These are phyloP conservation scores for Trametes elegans DNA, from an alignment of 768 basidiomycete genomes.

Conservation along the genomic window DNA sequence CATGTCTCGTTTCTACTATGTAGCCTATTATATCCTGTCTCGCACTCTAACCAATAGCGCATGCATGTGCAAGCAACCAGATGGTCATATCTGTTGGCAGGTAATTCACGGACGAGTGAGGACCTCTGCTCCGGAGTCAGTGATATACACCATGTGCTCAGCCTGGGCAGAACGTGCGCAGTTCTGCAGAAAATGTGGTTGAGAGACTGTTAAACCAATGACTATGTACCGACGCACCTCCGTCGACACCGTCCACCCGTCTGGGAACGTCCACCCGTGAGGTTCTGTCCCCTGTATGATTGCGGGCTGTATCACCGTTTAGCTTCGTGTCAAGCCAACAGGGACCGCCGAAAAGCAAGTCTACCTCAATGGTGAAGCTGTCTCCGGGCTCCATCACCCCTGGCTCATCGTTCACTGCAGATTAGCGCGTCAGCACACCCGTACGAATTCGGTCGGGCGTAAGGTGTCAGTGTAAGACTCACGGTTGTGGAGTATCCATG, in stretches of 20 bases:
- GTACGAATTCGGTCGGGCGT: background rate
- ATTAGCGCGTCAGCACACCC: background rate
- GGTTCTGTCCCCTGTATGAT: slow-evolving; percentile 75
- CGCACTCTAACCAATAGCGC: no score
- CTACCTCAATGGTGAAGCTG: slow-evolving; percentile 90
- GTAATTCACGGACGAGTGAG: slow-evolving; percentile 45
- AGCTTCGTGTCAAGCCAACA: background rate
- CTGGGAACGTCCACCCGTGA: slow-evolving; percentile 75
- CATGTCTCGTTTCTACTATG: slow-evolving; percentile 1
- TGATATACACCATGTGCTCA: slow-evolving; percentile 88
- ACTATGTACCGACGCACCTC: slow-evolving; percentile 57
- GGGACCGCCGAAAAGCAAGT: slow-evolving; percentile 6
- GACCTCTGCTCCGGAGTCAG: slow-evolving; percentile 73
- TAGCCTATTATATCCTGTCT: slow-evolving; percentile 1
- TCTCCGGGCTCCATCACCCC: slow-evolving; percentile 81
- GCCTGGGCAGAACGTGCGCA: slow-evolving; percentile 82
- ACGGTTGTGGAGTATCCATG: slow-evolving; percentile 84
- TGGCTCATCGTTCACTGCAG: slow-evolving; percentile 75
- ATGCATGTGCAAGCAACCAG: background rate
- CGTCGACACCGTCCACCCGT: slow-evolving; percentile 93
- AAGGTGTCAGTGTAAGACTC: slow-evolving; percentile 24
- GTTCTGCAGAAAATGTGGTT: slow-evolving; percentile 44
- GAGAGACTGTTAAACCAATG: no score
- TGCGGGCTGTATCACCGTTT: slow-evolving; percentile 48
- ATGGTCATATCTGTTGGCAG: background rate